Evolutionary conservation across 768 basidiomycete genomes (phyloP).

Genomic region (Boletus vermiculosoides): DNA sequence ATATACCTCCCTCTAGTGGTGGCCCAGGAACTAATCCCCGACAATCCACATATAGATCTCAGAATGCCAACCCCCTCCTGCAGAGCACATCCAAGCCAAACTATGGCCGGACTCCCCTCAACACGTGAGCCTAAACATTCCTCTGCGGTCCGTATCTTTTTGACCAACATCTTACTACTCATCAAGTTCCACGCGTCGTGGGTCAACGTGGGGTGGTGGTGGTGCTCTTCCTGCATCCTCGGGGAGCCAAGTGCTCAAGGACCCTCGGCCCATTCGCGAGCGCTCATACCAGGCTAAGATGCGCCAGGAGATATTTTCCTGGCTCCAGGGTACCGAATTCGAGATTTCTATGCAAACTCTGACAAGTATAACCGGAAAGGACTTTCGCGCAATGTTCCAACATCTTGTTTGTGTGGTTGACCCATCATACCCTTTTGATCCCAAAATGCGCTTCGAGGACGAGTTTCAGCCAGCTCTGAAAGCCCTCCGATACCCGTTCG

Average conservation of each 20-base stretch:
- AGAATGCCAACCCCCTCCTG: constrained; percentile 64
- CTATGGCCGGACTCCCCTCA: constrained; percentile 73
- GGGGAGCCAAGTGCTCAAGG: constrained; percentile 59
- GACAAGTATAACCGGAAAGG: constrained; percentile 77
- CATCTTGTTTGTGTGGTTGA: constrained; percentile 73
- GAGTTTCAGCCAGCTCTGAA: constrained; percentile 77
- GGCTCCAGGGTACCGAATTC: constrained; percentile 63
- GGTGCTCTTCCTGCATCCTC: constrained; percentile 45
- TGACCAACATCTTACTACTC: constrained; percentile 4
- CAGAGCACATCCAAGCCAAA: constrained; percentile 66
- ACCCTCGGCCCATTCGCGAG: constrained; percentile 78
- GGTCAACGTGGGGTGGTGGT: constrained; percentile 69
- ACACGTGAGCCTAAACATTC: constrained; percentile 44
- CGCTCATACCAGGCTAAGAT: constrained; percentile 68
- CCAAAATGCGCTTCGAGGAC: constrained; percentile 67
- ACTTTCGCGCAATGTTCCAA: constrained; percentile 83
- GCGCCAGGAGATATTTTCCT: constrained; percentile 73
- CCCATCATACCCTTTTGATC: constrained; percentile 58
- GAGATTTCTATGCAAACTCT: constrained; percentile 69
- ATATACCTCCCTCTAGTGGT: constrained; percentile 35
- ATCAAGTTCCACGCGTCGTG: constrained; percentile 65
- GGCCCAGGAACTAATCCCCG: constrained; percentile 53
- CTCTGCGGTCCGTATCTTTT: not conserved
- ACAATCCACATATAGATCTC: constrained; percentile 68
- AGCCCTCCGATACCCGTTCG: constrained; percentile 78